A percentile compares a stretch with the other conserved stretches of the same genome.
Conservation (phyloP, 2,329 filamentous ascomycete genomes). For the Colletotrichum plurivorum region DNA sequence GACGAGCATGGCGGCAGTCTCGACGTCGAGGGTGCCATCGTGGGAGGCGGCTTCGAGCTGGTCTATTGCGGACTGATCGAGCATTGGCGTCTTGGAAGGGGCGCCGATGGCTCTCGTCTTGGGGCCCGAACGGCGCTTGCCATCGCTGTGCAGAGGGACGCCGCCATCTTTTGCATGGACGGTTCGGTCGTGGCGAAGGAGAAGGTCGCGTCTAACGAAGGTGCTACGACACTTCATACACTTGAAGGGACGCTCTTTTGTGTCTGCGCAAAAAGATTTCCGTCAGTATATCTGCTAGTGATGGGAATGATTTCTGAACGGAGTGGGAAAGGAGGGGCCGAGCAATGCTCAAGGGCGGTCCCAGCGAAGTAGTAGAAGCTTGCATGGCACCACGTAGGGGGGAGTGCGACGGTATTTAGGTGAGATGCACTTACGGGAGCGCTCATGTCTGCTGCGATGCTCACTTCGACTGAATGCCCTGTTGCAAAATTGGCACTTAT, state of each 20-base stretch:
- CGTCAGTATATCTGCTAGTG: slow-evolving; percentile 44
- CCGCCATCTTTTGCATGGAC: slow-evolving; percentile 99
- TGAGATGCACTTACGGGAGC: slow-evolving; percentile 85
- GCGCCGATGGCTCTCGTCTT: slow-evolving; percentile 75
- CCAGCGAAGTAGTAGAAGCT: slow-evolving; percentile 25
- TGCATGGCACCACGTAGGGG: slow-evolving; percentile 24
- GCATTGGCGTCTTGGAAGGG: slow-evolving; percentile 83
- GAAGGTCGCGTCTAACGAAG: slow-evolving; percentile 95
- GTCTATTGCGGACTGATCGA: slow-evolving; percentile 89
- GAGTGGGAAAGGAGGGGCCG: slow-evolving; percentile 23
- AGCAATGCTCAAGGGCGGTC: slow-evolving; percentile 21
- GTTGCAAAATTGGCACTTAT: slow-evolving; percentile 99
- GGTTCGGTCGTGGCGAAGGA: slow-evolving; percentile 96
- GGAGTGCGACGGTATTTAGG: slow-evolving; percentile 29
- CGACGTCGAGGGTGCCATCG: slow-evolving; percentile 93
- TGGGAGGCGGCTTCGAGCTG: slow-evolving; percentile 88
- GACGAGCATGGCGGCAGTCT: slow-evolving; percentile 98
- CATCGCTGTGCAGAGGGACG: slow-evolving; percentile 92
- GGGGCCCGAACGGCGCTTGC: slow-evolving; percentile 83
- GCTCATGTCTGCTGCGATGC: slow-evolving; percentile 95
- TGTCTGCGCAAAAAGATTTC: slow-evolving; percentile 72
- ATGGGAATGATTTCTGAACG: background rate
- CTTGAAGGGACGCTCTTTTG: slow-evolving; percentile 98
- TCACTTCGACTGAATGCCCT: slow-evolving; percentile 97
- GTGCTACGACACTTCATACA: slow-evolving; percentile 98